Evolutionary conservation across 1,284 basidiomycete species (phyloP).

Genomic region (Ceratobasidium sp.): DNA sequence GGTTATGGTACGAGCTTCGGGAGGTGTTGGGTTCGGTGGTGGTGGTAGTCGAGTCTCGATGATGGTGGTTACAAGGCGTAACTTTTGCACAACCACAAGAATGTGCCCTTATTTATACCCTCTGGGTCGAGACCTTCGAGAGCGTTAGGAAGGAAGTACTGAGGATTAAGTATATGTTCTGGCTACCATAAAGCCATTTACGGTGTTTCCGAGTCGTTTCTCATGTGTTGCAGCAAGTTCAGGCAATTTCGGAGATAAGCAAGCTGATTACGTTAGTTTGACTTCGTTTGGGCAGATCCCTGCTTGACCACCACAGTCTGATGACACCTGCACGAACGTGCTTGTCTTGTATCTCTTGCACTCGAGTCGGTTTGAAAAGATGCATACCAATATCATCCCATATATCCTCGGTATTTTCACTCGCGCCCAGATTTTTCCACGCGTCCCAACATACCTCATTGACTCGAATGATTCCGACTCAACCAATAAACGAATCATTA

Average conservation of each 20-base stretch:
- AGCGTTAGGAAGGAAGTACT: too few relatives aligned
- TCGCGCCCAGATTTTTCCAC: not conserved
- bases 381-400: not conserved
- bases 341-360: not conserved
- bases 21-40: not conserved
- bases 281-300: conserved; percentile 1
- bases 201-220: too few relatives aligned
- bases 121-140: too few relatives aligned
- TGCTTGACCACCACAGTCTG: conserved; percentile 5
- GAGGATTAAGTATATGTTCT: too few relatives aligned
- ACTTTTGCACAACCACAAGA: too few relatives aligned
- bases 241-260: too few relatives aligned
- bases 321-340: not conserved
- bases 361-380: not conserved
- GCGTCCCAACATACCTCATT: not conserved
- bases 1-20: not conserved
- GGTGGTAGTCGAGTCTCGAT: not conserved
- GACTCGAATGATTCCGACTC: not conserved
- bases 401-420: not conserved
- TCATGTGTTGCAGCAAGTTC: too few relatives aligned
- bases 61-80: not conserved
- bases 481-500: not conserved
- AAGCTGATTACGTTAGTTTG: not conserved
- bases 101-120: too few relatives aligned
- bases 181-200: too few relatives aligned